phyloP scores from a whole-genome alignment of 768 basidiomycete genomes.

The Agaricus sinodeliciosus region DNA sequence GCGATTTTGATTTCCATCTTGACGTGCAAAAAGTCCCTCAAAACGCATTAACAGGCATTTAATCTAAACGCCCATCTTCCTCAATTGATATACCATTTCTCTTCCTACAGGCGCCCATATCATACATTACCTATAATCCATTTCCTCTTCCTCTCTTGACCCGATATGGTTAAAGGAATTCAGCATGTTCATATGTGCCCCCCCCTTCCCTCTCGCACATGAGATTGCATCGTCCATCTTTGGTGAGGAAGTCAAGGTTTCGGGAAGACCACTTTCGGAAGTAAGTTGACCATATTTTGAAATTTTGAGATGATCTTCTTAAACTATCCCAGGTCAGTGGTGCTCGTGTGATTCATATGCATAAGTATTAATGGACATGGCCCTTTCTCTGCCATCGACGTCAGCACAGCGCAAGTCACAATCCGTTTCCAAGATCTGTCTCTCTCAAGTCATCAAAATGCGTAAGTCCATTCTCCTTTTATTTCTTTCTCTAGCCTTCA shows the following conservation, averaged over 20 bases:
- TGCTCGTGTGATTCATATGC: conserved; percentile 37
- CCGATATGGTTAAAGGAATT: conserved; percentile 26
- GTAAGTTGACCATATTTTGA: conserved; percentile 32
- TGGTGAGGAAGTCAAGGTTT: conserved; percentile 42
- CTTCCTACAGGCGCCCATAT: conserved; percentile 22
- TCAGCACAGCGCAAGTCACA: conserved; percentile 40
- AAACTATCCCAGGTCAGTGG: conserved; percentile 32
- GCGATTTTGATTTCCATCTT: conserved; percentile 47
- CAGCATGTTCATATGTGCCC: conserved; percentile 47
- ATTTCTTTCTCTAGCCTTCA: neutral
- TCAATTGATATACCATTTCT: neutral
- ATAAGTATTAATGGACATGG: conserved; percentile 40
- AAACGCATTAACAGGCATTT: conserved; percentile 50
- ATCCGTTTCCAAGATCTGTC: conserved; percentile 48
- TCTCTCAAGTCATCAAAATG: conserved; percentile 29
- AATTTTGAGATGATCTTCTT: neutral
- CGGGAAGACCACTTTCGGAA: conserved; percentile 42
- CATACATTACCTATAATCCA: conserved; percentile 41
- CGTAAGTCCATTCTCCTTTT: conserved; percentile 22
- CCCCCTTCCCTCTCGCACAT: conserved; percentile 54
- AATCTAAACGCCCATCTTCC: conserved; percentile 17
- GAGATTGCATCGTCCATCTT: conserved; percentile 43
- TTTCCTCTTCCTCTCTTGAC: conserved; percentile 42
- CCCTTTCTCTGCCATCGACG: conserved; percentile 45
- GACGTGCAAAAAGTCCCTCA: conserved; percentile 46